Percentiles rank a stretch among this genome's conserved stretches.
phyloP scores from a whole-genome alignment of 768 basidiomycete genomes.

The Myochromella boudieri region DNA sequence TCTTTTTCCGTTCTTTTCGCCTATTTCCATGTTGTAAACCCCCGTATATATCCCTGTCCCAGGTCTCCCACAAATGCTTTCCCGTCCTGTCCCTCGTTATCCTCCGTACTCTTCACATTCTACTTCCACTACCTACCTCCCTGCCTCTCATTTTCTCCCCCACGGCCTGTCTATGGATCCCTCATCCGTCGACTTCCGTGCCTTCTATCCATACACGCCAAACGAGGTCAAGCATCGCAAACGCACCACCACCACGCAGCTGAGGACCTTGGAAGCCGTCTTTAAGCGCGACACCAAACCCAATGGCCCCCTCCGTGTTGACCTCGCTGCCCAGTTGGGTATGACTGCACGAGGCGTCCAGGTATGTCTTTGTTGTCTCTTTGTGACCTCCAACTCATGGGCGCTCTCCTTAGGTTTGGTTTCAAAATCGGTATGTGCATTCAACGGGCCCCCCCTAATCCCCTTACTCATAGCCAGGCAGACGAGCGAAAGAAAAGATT shows the following conservation, averaged over 20 bases:
- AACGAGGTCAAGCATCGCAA: constrained; percentile 95
- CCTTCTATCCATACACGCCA: constrained; percentile 86
- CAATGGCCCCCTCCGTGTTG: constrained; percentile 75
- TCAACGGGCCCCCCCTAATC: background rate
- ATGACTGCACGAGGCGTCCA: constrained; percentile 97
- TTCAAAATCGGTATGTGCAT: constrained; percentile 71
- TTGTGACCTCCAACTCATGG: constrained; percentile 14
- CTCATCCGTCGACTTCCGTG: constrained; percentile 72
- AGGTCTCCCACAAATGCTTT: constrained; percentile 26
- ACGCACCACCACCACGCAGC: constrained; percentile 84
- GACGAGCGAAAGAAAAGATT: constrained; percentile 84
- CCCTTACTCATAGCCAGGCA: no score
- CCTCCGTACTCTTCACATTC: constrained; percentile 15
- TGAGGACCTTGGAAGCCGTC: constrained; percentile 84
- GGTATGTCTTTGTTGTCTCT: constrained; percentile 47
- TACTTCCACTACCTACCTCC: constrained; percentile 16
- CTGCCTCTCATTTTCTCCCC: constrained; percentile 32
- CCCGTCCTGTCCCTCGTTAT: constrained; percentile 22
- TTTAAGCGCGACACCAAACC: constrained; percentile 92
- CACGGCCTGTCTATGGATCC: constrained; percentile 51
- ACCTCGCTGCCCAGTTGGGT: constrained; percentile 76
- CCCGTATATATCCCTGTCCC: constrained; percentile 20
- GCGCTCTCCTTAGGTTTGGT: constrained; percentile 68
- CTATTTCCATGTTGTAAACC: constrained; percentile 23
- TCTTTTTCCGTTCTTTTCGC: constrained; percentile 25